These are phyloP conservation scores for Cyberlindnera americana DNA, from an alignment of 805 yeast species.

Conservation along the genomic window DNA sequence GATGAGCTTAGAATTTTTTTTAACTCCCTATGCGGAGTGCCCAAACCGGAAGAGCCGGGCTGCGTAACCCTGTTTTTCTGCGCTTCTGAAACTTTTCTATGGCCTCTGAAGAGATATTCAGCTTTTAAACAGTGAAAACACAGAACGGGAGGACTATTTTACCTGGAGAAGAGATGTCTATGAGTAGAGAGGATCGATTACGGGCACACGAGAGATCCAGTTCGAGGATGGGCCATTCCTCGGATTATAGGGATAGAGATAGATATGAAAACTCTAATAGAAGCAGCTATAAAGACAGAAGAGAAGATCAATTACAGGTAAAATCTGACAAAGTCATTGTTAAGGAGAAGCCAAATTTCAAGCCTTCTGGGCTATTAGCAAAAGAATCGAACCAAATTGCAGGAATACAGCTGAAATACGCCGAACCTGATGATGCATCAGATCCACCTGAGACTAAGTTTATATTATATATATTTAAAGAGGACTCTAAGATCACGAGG, in stretches of 20 bases:
- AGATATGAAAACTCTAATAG: background rate
- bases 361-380: constrained; percentile 41
- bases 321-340: background rate
- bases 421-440: constrained; percentile 34
- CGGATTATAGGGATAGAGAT: constrained; percentile 3
- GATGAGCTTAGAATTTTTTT: constrained; percentile 8
- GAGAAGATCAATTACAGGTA: background rate
- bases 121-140: too few species aligned
- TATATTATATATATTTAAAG: constrained; percentile 30
- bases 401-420: constrained; percentile 37
- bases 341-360: constrained; percentile 32
- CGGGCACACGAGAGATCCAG: background rate
- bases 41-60: constrained; percentile 2
- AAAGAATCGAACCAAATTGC: constrained; percentile 34
- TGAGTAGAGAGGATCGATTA: constrained; percentile 4
- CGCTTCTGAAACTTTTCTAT: too few species aligned
- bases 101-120: too few species aligned
- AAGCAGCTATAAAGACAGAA: background rate
- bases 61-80: background rate
- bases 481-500: constrained; percentile 24
- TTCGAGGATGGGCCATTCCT: background rate
- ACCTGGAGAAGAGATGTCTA: too few species aligned
- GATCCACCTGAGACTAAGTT: constrained; percentile 29
- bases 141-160: too few species aligned
- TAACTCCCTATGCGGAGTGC: constrained; percentile 1